These are phyloP conservation scores for Ramaria rubella DNA, from an alignment of 768 basidiomycete genomes.

Conservation along the genomic window DNA sequence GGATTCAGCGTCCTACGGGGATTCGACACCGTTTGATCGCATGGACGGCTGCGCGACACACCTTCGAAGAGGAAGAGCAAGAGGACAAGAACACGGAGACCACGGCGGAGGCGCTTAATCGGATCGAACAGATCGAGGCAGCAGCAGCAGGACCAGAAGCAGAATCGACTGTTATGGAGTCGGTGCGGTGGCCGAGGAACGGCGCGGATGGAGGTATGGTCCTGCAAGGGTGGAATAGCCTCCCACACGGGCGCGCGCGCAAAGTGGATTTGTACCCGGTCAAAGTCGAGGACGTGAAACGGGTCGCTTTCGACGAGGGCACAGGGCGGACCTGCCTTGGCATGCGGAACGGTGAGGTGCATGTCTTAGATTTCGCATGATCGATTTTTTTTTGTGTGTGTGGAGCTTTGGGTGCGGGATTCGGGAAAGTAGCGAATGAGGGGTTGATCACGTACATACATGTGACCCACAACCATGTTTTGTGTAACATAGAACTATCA, in stretches of 20 bases:
- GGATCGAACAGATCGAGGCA: not conserved
- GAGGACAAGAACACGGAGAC: not conserved
- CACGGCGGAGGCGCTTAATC: not conserved
- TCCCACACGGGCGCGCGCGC: slow-evolving; percentile 9
- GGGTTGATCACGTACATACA: not conserved
- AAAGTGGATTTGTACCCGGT: slow-evolving; percentile 9
- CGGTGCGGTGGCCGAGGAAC: not conserved
- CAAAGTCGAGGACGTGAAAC: slow-evolving; percentile 3
- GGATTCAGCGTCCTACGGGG: slow-evolving; percentile 9
- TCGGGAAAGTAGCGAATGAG: not conserved
- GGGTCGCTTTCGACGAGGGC: slow-evolving; percentile 9
- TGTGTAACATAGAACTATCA: slow-evolving; percentile 2
- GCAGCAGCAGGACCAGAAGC: not conserved
- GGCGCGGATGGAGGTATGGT: not conserved
- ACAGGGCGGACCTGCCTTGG: slow-evolving; percentile 9
- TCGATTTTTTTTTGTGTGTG: no score
- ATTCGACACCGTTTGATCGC: slow-evolving; percentile 1
- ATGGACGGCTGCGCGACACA: slow-evolving; percentile 8
- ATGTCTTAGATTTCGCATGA: slow-evolving; percentile 10
- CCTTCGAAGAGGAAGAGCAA: not conserved
- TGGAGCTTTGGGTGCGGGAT: not conserved
- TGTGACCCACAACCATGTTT: not conserved
- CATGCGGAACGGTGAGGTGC: slow-evolving; percentile 8
- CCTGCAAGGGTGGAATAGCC: slow-evolving; percentile 5
- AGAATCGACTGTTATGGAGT: not conserved